These are phyloP conservation scores for Leccinum subfulvum DNA, from an alignment of 1,284 basidiomycete species.

Conservation along the genomic window DNA sequence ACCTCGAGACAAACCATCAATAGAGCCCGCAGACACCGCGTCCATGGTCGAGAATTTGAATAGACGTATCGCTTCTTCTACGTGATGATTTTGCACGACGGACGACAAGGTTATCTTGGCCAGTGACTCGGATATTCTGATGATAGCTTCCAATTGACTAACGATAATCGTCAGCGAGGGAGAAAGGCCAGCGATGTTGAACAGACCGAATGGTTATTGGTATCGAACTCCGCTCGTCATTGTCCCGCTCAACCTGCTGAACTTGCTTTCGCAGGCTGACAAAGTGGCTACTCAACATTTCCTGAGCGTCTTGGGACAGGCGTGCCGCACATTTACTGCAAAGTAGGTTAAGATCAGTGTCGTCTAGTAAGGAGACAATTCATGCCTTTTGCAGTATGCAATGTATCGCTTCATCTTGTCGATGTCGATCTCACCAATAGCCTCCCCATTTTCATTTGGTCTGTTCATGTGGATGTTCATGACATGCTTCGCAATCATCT, in stretches of 20 bases:
- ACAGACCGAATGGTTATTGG: conserved; percentile 94
- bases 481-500: conserved; percentile 96
- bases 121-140: conserved; percentile 95
- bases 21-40: conserved; percentile 90
- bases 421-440: conserved; percentile 90
- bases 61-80: conserved; percentile 96
- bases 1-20: conserved; percentile 90
- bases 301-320: conserved; percentile 88
- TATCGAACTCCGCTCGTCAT: conserved; percentile 96
- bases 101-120: conserved; percentile 92
- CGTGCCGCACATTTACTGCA: conserved; percentile 92
- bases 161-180: conserved; percentile 9
- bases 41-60: conserved; percentile 99
- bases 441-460: conserved; percentile 65
- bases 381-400: conserved; percentile 90
- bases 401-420: conserved; percentile 99
- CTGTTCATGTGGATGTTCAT: conserved; percentile 99
- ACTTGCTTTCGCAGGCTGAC: conserved; percentile 93
- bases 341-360: conserved; percentile 3
- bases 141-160: conserved; percentile 98
- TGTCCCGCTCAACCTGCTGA: conserved; percentile 94
- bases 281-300: conserved; percentile 97
- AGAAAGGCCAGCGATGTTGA: not conserved
- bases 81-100: conserved; percentile 88
- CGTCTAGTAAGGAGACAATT: conserved; percentile 8